Percentiles rank a stretch among this genome's conserved stretches.
phyloP scores from a whole-genome alignment of 176 grass and related monocot genomes.

The Eleusine coracana region DNA sequence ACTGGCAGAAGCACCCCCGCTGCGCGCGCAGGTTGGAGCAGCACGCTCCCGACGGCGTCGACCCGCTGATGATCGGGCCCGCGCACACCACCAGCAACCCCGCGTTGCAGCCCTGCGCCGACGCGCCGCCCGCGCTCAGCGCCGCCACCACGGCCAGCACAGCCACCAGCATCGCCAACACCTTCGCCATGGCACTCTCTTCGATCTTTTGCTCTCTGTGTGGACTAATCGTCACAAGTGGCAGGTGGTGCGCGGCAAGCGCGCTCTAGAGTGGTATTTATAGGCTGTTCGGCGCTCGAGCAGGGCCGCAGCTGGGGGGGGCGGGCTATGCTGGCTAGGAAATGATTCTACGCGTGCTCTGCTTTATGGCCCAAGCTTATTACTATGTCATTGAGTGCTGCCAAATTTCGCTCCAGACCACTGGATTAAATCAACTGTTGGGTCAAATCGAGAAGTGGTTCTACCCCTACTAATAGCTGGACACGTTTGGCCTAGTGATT shows the following conservation, averaged over 20 bases:
- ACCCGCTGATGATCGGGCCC: constrained; percentile 24
- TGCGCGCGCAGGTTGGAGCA: constrained; percentile 47
- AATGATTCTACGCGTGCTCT: no score
- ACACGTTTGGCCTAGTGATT: background rate
- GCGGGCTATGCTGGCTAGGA: no score
- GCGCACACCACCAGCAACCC: constrained; percentile 33
- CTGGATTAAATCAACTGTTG: background rate
- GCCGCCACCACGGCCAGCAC: background rate
- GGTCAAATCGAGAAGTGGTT: background rate
- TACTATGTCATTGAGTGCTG: background rate
- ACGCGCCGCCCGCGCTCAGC: background rate
- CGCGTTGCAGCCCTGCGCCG: constrained; percentile 47
- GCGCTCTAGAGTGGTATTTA: background rate
- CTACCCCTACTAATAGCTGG: background rate
- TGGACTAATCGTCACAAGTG: background rate
- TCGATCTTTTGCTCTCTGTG: no score
- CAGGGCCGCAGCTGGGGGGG: background rate
- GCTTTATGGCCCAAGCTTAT: background rate
- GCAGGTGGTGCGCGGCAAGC: constrained; percentile 12
- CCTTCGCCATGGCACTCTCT: background rate
- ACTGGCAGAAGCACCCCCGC: constrained; percentile 55
- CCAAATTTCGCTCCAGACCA: background rate
- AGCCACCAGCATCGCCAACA: background rate
- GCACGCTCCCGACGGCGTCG: constrained; percentile 18
- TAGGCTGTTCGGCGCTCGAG: background rate